These are phyloP conservation scores for Teratosphaeria nubilosa DNA, from an alignment of 2,329 filamentous ascomycete genomes.

Conservation along the genomic window DNA sequence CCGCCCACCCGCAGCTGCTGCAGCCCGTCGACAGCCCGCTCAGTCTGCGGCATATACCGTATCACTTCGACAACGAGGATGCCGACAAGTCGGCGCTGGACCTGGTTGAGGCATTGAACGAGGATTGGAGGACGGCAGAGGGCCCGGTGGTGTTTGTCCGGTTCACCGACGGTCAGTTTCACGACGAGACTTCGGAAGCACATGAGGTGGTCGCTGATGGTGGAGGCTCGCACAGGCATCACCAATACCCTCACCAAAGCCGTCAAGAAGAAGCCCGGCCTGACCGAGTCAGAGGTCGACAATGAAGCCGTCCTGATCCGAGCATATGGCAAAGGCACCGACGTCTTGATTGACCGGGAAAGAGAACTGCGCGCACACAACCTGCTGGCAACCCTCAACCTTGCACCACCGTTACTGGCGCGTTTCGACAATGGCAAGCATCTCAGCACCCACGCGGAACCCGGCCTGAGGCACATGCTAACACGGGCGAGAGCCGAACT, in stretches of 20 bases:
- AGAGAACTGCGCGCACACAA: conserved; percentile 60
- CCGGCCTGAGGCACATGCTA: not conserved
- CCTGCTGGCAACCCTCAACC: conserved; percentile 68
- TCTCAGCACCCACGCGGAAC: not conserved
- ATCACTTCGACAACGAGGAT: conserved; percentile 68
- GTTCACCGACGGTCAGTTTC: conserved; percentile 64
- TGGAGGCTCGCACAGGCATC: conserved; percentile 46
- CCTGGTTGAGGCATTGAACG: conserved; percentile 68
- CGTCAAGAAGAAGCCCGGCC: conserved; percentile 57
- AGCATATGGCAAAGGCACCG: conserved; percentile 89
- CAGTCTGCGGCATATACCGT: conserved; percentile 49
- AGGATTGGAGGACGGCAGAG: conserved; percentile 67
- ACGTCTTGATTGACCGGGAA: conserved; percentile 90
- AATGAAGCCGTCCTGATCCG: conserved; percentile 77
- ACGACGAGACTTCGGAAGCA: not conserved
- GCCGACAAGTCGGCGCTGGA: conserved; percentile 68
- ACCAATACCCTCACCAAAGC: conserved; percentile 86
- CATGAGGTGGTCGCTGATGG: not conserved
- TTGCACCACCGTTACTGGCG: conserved; percentile 79
- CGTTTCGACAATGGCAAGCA: conserved; percentile 74
- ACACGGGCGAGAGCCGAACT: not conserved
- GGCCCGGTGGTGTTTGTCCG: conserved; percentile 74
- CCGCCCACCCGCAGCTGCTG: conserved; percentile 8
- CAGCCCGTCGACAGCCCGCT: conserved; percentile 23
- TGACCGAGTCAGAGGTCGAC: conserved; percentile 69